These are phyloP conservation scores for Dentipellis sp. DNA, from an alignment of 768 basidiomycete species.

Conservation along the genomic window DNA sequence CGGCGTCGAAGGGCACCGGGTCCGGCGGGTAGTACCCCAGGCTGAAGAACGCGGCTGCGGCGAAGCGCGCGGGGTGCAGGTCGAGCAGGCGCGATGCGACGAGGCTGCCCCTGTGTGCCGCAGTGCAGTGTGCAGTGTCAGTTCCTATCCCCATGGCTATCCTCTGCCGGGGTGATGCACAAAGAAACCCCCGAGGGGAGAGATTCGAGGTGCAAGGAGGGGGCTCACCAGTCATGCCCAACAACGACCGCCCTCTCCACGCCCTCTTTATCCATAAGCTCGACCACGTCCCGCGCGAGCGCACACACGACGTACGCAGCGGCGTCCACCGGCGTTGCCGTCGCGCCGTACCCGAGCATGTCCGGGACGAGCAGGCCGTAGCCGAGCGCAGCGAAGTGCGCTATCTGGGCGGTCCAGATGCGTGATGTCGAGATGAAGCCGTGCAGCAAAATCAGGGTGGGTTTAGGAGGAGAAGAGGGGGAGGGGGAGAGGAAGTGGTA, in stretches of 20 bases:
- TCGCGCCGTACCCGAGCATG: conserved; percentile 37
- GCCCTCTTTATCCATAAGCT: conserved; percentile 23
- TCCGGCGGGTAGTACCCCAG: conserved; percentile 25
- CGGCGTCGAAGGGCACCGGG: conserved; percentile 17
- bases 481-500: conserved; percentile 21
- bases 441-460: conserved; percentile 33
- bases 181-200: too few species aligned
- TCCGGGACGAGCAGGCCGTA: conserved; percentile 39
- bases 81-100: conserved; percentile 28
- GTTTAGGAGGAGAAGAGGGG: conserved; percentile 19
- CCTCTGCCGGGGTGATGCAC: too few species aligned
- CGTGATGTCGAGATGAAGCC: conserved; percentile 35
- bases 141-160: too few species aligned
- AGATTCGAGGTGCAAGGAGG: too few species aligned
- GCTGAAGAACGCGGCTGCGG: conserved; percentile 28
- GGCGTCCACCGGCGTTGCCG: conserved; percentile 29
- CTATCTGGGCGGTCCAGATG: conserved; percentile 33
- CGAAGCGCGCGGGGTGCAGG: conserved; percentile 31
- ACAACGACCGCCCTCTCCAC: conserved; percentile 20
- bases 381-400: conserved; percentile 29
- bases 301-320: conserved; percentile 17
- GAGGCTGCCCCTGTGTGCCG: conserved; percentile 24
- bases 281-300: conserved; percentile 24
- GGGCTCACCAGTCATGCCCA: conserved; percentile 26
- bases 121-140: too few species aligned